These are phyloP conservation scores for Alternaria sp. DNA, from an alignment of 2,329 filamentous ascomycete genomes.

Conservation along the genomic window DNA sequence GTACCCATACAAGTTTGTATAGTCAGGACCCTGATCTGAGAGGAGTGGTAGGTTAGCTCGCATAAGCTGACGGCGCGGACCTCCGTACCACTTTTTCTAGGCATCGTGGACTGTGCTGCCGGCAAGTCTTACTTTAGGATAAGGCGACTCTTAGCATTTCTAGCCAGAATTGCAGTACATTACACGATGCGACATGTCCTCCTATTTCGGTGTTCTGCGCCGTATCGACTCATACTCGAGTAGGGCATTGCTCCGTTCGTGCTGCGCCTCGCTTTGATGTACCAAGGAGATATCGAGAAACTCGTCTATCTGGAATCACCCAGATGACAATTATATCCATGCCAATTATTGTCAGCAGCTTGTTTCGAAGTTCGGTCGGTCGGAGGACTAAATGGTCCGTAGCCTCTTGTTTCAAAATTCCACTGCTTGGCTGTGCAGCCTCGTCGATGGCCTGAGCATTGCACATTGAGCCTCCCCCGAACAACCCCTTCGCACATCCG, in stretches of 20 bases:
- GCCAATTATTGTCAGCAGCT: neutral
- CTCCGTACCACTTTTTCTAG: constrained; percentile 13
- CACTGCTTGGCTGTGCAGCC: neutral
- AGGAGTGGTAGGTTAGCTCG: neutral
- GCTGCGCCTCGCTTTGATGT: neutral
- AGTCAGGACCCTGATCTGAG: neutral
- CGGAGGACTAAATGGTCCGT: neutral
- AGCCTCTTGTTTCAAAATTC: neutral
- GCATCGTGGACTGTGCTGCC: constrained; percentile 12
- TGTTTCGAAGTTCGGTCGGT: neutral
- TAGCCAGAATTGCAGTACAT: neutral
- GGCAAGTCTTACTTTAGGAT: neutral
- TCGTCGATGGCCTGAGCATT: neutral
- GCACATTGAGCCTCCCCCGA: neutral
- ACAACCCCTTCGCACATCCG: neutral
- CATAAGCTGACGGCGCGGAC: neutral
- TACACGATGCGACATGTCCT: neutral
- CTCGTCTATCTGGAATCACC: neutral
- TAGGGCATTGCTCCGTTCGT: neutral
- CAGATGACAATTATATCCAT: neutral
- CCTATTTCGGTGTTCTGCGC: neutral
- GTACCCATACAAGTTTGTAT: neutral
- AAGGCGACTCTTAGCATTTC: neutral
- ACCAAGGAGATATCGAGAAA: neutral
- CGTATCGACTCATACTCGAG: neutral